These are phyloP conservation scores for Starmerella khaoyaiensis DNA, from an alignment of 805 yeast genomes.

Conservation along the genomic window DNA sequence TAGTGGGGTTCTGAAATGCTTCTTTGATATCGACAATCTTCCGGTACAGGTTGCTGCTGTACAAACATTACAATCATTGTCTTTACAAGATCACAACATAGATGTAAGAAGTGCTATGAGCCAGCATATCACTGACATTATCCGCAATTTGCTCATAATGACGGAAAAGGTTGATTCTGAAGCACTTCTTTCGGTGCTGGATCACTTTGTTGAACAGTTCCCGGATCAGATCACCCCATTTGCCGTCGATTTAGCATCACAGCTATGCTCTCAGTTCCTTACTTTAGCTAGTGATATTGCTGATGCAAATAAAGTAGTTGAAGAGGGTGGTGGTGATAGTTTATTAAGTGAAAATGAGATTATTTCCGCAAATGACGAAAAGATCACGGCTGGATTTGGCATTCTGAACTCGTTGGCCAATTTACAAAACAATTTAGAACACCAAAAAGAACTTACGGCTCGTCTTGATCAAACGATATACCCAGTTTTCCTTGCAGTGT, in stretches of 20 bases:
- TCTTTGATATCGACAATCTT: slow-evolving; percentile 35
- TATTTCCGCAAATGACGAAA: slow-evolving; percentile 42
- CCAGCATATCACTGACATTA: slow-evolving; percentile 58
- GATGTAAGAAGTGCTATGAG: slow-evolving; percentile 41
- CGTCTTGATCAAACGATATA: slow-evolving; percentile 52
- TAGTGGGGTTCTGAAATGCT: slow-evolving; percentile 29
- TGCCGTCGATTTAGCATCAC: slow-evolving; percentile 52
- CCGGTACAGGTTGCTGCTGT: slow-evolving; percentile 81
- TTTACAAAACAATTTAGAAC: slow-evolving; percentile 68
- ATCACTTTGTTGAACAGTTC: slow-evolving; percentile 83
- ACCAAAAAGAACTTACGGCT: slow-evolving; percentile 51
- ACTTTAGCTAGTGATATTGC: slow-evolving; percentile 54
- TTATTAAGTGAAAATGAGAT: slow-evolving; percentile 22
- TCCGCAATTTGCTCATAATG: slow-evolving; percentile 62
- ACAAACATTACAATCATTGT: slow-evolving; percentile 68
- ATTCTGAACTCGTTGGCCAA: slow-evolving; percentile 72
- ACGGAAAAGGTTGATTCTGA: slow-evolving; percentile 80
- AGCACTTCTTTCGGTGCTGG: slow-evolving; percentile 79
- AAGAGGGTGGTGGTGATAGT: slow-evolving; percentile 16
- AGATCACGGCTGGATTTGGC: slow-evolving; percentile 71
- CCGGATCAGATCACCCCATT: slow-evolving; percentile 84
- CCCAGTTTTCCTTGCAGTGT: slow-evolving; percentile 57
- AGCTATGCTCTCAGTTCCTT: slow-evolving; percentile 56
- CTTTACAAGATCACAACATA: slow-evolving; percentile 42
- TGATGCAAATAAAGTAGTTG: slow-evolving; percentile 29